A percentile compares a stretch with the other conserved stretches of the same genome.
Evolutionary conservation across 78 protist species (phyloP).

Genomic region (Fonticula alba): DNA sequence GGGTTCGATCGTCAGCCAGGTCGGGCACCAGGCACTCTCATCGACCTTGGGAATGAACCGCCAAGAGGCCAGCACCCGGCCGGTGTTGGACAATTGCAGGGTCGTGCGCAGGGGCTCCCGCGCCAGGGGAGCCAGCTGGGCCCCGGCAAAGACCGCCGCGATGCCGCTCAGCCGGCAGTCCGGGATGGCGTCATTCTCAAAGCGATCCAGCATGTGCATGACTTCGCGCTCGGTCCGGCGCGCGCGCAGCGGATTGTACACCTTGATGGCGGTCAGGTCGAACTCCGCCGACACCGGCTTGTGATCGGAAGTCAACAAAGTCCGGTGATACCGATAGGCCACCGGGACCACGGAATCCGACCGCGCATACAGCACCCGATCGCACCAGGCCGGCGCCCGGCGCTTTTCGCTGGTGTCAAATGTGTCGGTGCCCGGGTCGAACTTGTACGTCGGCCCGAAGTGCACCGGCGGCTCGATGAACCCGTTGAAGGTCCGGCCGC

Average conservation of each 20-base stretch:
- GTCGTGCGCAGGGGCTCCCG: slow-evolving; percentile 6
- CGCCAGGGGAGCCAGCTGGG: too few species aligned
- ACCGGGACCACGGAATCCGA: background rate
- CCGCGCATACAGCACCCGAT: slow-evolving; percentile 5
- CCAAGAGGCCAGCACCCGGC: slow-evolving; percentile 40
- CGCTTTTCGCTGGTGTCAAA: slow-evolving; percentile 28
- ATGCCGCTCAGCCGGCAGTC: slow-evolving; percentile 27
- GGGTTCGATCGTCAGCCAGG: slow-evolving; percentile 54
- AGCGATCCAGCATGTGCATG: slow-evolving; percentile 28
- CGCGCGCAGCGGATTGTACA: too few species aligned
- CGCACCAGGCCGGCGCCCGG: slow-evolving; percentile 19
- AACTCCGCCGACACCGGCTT: slow-evolving; percentile 42
- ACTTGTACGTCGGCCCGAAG: slow-evolving; percentile 70
- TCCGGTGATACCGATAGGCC: background rate
- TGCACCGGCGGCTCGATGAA: slow-evolving; percentile 50
- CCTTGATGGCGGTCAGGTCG: background rate
- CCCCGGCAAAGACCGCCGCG: slow-evolving; percentile 24
- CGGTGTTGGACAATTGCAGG: slow-evolving; percentile 36
- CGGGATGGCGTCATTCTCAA: slow-evolving; percentile 54
- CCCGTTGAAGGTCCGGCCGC: slow-evolving; percentile 29
- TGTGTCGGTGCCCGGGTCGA: slow-evolving; percentile 34
- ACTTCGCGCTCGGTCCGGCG: slow-evolving; percentile 6
- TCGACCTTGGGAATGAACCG: slow-evolving; percentile 46
- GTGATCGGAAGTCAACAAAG: slow-evolving; percentile 50
- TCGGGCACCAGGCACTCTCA: slow-evolving; percentile 20